A percentile compares a stretch with the other conserved stretches of the same genome.
Conservation (phyloP, 257 asterid species). For the Solanum ossicruentum region DNA sequence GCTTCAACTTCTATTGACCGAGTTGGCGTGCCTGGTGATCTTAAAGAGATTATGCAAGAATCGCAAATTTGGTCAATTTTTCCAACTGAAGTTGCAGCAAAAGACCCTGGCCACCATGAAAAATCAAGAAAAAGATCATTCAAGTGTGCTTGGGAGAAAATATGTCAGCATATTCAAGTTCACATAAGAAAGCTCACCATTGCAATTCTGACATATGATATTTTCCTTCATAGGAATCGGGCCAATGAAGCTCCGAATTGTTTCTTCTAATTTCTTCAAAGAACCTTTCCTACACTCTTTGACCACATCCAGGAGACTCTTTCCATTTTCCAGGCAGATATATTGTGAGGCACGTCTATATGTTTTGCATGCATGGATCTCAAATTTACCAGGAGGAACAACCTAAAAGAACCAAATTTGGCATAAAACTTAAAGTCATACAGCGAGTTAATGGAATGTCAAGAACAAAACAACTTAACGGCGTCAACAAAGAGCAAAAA, state of each 20-base stretch:
- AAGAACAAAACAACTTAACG: not conserved
- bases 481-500: not conserved
- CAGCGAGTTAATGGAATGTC: not conserved
- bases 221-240: conserved; percentile 73
- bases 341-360: conserved; percentile 93
- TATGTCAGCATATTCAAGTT: not conserved
- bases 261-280: conserved; percentile 56
- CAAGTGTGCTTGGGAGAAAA: conserved; percentile 3
- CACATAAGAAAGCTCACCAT: conserved; percentile 30
- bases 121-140: not conserved
- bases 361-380: conserved; percentile 86
- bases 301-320: conserved; percentile 90
- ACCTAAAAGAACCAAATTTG: conserved; percentile 28
- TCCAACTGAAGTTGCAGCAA: conserved; percentile 68
- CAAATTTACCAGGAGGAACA: conserved; percentile 87
- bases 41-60: conserved; percentile 52
- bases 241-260: conserved; percentile 65
- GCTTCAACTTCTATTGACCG: not conserved
- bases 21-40: conserved; percentile 23
- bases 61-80: conserved; percentile 61
- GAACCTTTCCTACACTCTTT: conserved; percentile 77
- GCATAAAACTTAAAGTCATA: not conserved
- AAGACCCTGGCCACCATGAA: conserved; percentile 40
- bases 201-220: conserved; percentile 59
- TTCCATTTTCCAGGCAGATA: conserved; percentile 90